Evolutionary conservation across 2,329 filamentous ascomycete genomes (phyloP).

Genomic region (Microascus cirrosus): DNA sequence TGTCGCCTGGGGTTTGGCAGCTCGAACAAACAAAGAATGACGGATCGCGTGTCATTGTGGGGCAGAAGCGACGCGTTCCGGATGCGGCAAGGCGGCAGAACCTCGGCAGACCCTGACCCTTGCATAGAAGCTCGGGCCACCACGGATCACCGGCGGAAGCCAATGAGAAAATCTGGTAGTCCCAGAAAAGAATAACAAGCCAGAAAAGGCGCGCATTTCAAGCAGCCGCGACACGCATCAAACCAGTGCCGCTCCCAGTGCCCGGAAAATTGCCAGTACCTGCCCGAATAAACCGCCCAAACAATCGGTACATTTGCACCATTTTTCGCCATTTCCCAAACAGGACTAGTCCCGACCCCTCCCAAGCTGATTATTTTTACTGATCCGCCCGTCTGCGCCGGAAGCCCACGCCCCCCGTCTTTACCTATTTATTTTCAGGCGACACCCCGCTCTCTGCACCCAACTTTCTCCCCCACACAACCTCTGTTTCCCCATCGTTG

Average conservation of each 20-base stretch:
- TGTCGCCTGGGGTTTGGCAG: no score
- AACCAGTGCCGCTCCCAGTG: background rate
- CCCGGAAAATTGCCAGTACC: background rate
- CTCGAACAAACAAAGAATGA: background rate
- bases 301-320: constrained; percentile 9
- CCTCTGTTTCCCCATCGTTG: constrained; percentile 10
- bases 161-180: constrained; percentile 7
- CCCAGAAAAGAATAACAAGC: background rate
- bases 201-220: background rate
- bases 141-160: background rate
- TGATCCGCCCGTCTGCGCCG: background rate
- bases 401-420: constrained; percentile 6
- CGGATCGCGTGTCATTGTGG: background rate
- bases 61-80: background rate
- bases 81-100: background rate
- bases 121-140: background rate
- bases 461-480: constrained; percentile 8
- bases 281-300: constrained; percentile 6
- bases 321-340: constrained; percentile 10
- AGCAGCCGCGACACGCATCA: background rate
- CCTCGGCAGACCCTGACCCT: background rate
- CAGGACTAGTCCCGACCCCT: constrained; percentile 9
- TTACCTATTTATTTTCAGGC: constrained; percentile 10
- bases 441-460: constrained; percentile 6
- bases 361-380: constrained; percentile 8